These are phyloP conservation scores for Circinella umbellata DNA, from an alignment of 371 early-diverging fungal species.

Conservation along the genomic window DNA sequence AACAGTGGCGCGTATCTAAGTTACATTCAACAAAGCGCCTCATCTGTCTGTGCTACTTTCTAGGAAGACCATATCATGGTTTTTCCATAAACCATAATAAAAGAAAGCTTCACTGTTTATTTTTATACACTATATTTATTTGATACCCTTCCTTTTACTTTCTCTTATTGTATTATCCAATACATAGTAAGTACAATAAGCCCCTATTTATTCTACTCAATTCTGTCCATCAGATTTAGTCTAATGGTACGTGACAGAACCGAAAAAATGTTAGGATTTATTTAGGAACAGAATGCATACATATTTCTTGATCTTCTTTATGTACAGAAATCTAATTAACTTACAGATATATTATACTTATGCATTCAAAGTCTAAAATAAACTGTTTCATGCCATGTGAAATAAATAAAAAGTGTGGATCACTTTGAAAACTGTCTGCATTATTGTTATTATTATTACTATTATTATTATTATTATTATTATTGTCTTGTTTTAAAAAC, in stretches of 20 bases:
- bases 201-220: too few relatives aligned
- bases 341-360: neutral
- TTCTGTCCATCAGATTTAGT: too few relatives aligned
- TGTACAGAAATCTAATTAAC: neutral
- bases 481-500: too few relatives aligned
- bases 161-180: too few relatives aligned
- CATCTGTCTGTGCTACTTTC: conserved; percentile 6
- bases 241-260: too few relatives aligned
- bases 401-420: neutral
- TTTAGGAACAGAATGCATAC: neutral
- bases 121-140: too few relatives aligned
- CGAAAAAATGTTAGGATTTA: neutral
- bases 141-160: too few relatives aligned
- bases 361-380: neutral
- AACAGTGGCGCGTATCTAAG: neutral
- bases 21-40: neutral
- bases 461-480: too few relatives aligned
- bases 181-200: too few relatives aligned
- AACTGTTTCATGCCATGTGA: conserved; percentile 5
- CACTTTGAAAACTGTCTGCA: conserved; percentile 11
- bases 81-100: too few relatives aligned
- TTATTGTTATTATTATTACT: neutral
- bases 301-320: neutral
- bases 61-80: neutral
- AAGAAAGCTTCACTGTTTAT: too few relatives aligned